Evolutionary conservation across 345 rosid genomes (phyloP).

Genomic region (Adansonia digitata): DNA sequence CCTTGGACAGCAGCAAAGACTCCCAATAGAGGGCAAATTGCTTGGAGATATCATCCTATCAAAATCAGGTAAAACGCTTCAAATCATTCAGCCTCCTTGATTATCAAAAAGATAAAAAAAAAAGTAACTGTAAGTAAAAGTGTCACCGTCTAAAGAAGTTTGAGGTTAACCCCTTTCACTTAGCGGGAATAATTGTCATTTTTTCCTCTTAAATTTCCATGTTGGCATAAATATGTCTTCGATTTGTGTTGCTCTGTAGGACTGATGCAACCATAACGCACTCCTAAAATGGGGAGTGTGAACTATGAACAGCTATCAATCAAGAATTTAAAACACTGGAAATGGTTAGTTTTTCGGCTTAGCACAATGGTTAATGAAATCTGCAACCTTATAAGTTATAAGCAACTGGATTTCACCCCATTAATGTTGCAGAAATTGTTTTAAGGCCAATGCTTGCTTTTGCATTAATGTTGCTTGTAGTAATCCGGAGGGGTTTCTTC

Average conservation of each 20-base stretch:
- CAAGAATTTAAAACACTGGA: background rate
- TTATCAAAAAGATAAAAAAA: background rate
- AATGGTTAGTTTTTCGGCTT: too few species aligned
- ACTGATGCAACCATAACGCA: background rate
- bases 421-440: background rate
- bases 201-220: background rate
- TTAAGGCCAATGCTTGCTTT: too few species aligned
- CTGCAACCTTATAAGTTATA: background rate
- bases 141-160: background rate
- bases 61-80: background rate
- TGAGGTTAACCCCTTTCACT: background rate
- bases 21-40: background rate
- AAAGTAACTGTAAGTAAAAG: background rate
- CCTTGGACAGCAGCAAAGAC: background rate
- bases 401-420: background rate
- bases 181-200: background rate
- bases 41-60: background rate
- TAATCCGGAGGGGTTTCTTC: background rate
- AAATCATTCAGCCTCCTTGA: background rate
- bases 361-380: too few species aligned
- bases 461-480: too few species aligned
- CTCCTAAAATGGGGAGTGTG: background rate
- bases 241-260: too few species aligned
- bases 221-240: too few species aligned
- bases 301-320: background rate